A percentile compares a stretch with the other conserved stretches of the same genome.
Conservation (phyloP, 176 grass and related monocot species). For the Avena atlantica region DNA sequence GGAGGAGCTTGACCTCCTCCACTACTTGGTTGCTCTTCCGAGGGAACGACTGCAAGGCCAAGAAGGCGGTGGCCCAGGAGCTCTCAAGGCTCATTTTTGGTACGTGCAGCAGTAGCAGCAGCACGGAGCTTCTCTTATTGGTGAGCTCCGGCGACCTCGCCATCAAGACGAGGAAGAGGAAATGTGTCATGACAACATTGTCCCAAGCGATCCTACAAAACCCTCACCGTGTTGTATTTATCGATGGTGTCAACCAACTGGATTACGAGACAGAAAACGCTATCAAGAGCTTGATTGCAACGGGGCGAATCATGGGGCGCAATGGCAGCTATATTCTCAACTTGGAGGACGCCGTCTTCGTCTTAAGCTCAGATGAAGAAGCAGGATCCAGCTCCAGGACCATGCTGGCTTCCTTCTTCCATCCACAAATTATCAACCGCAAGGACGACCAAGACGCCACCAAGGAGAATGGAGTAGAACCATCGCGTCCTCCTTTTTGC, state of each 20-base stretch:
- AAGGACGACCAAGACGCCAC: no score
- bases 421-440: no score
- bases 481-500: no score
- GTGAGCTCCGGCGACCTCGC: neutral
- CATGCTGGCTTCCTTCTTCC: no score
- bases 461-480: no score
- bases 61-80: conserved; percentile 56
- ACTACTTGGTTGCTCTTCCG: conserved; percentile 75
- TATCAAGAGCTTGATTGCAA: conserved; percentile 41
- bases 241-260: conserved; percentile 47
- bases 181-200: conserved; percentile 24
- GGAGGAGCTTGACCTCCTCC: conserved; percentile 21
- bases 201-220: conserved; percentile 47
- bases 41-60: conserved; percentile 53
- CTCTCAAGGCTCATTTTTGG: conserved; percentile 71
- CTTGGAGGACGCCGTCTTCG: conserved; percentile 61
- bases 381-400: conserved; percentile 20
- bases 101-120: no score
- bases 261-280: conserved; percentile 11
- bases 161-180: conserved; percentile 26
- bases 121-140: conserved; percentile 28
- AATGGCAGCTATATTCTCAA: conserved; percentile 40
- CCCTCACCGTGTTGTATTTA: conserved; percentile 63
- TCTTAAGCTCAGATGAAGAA: conserved; percentile 51
- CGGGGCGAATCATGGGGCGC: conserved; percentile 31